Evolutionary conservation across 1,284 basidiomycete species (phyloP).

Genomic region (Ceratorhiza oryzae-sativae): DNA sequence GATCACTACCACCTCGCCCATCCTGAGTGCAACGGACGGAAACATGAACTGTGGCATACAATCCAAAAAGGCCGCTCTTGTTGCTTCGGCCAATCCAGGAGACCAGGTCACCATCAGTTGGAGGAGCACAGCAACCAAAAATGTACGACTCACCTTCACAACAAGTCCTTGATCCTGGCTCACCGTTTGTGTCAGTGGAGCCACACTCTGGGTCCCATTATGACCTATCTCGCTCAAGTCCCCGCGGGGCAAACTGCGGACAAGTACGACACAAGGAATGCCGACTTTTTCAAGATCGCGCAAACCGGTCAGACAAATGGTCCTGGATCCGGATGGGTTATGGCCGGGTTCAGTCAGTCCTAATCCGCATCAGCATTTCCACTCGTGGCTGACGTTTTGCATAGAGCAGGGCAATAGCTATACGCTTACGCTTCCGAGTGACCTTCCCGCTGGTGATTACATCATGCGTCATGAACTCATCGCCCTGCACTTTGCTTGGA

Average conservation of each 20-base stretch:
- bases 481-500: slow-evolving; percentile 66
- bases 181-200: slow-evolving; percentile 48
- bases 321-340: slow-evolving; percentile 50
- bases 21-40: slow-evolving; percentile 67
- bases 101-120: slow-evolving; percentile 60
- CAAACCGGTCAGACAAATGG: slow-evolving; percentile 52
- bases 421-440: slow-evolving; percentile 61
- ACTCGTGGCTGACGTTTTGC: neutral
- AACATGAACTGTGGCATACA: slow-evolving; percentile 68
- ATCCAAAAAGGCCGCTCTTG: slow-evolving; percentile 59
- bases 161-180: neutral
- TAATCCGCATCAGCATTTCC: neutral
- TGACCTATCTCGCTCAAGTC: slow-evolving; percentile 70
- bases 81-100: slow-evolving; percentile 69
- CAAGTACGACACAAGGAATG: slow-evolving; percentile 60
- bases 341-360: slow-evolving; percentile 52
- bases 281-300: slow-evolving; percentile 75
- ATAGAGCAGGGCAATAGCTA: slow-evolving; percentile 53
- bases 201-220: slow-evolving; percentile 59
- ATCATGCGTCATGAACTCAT: slow-evolving; percentile 76
- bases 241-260: slow-evolving; percentile 60
- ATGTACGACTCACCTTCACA: neutral
- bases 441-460: slow-evolving; percentile 68
- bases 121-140: slow-evolving; percentile 25
- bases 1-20: slow-evolving; percentile 62